Base-by-base conservation (phyloP, 495 filamentous ascomycete species). In the Trichoderma reesei region DNA sequence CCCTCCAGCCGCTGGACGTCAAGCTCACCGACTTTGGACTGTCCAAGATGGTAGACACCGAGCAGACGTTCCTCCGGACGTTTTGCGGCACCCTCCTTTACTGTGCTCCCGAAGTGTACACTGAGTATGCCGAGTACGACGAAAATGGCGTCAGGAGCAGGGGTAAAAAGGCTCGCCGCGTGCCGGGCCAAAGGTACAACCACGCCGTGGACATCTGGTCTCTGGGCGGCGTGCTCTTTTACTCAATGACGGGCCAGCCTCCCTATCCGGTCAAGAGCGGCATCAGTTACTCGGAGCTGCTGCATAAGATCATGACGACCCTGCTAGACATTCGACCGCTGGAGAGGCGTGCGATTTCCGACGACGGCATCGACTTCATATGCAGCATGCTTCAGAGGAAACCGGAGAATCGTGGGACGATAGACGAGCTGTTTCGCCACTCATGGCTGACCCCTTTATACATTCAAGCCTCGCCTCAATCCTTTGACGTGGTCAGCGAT, bases 11-110 rank as follows among this genome's bases (percentile, higher is more conserved):
- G 0, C 80, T 94, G 39, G 75, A 82, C 1, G 89, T 97, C 68
- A 98, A 98, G 76, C 79, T 98, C 14, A 95, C 95, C 0, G 94
- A 98, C 71, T 98, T 98, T 77, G 91, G 91, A 3, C 54, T 64
- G 3, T 64, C 63, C 6, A 98, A 98, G 73, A 90, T 92, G 67
- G 85, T 95, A 20, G 86, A 90, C 63, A 87, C 90, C 64, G 82
- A 90, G 46, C 88, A 95, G 65, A 96, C 92, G 0, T 96, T 96
- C 68, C 81, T 98, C 2, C 90, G 91, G 69, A 98, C 94, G 0
- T 98, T 98, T 70, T 98, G 94, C 72, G 94, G 94, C 11, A 98
- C 94, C 0, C 81, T 98, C 41, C 79, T 98, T 10, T 98, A 97
- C 71, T 96, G 95, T 70, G 94, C 94, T 3, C 94, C 94, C 1